Evolutionary conservation across 1,284 basidiomycete species (phyloP), one percentile per base, ranked within the genome.

Genomic region (Trichosporon ovoides): DNA sequence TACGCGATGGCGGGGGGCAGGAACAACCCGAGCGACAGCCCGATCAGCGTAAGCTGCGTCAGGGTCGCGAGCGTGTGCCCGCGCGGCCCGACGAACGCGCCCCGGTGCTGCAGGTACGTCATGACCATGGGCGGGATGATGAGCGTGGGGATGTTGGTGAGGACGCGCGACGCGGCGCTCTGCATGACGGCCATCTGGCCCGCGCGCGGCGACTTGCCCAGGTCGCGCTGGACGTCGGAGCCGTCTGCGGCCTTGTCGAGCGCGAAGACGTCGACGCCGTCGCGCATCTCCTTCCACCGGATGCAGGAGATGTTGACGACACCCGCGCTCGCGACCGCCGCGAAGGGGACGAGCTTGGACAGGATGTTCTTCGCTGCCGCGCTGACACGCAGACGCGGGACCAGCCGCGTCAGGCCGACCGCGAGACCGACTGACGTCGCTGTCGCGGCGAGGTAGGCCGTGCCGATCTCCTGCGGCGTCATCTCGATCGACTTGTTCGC

Each of bases 231-330:
- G 52, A 70, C 66, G 51, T 74, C 73, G 38, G 64, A 38, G 35
- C 68, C 70, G 40, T 67, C 61, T 14, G 56, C 59, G 56, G 68
- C 58, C 6, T 62, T 38, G 1, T 57, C 61, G 20, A 77, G 46
- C 38, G 74, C 68, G 69, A 72, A 82, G 14, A 83, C 75, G 35
- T 77, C 75, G 48, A 82, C 75, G 18, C 81, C 81, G 60, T 82
- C 80, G 10, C 77, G 68, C 73, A 83, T 81, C 71, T 82, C 81
- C 65, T 82, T 83, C 81, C 81, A 83, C 18, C 81, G 67, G 74
- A 82, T 82, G 61, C 80, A 77, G 11, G 77, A 77, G 57, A 81
- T 80, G 64, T 81, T 81, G 60, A 81, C 79, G 37, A 78, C 75
- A 35, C 80, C 80, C 9, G 80, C 80, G 14, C 71, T 73, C 2